Conservation (phyloP, 805 yeast species). For the Diddensiella santjacobensis region DNA sequence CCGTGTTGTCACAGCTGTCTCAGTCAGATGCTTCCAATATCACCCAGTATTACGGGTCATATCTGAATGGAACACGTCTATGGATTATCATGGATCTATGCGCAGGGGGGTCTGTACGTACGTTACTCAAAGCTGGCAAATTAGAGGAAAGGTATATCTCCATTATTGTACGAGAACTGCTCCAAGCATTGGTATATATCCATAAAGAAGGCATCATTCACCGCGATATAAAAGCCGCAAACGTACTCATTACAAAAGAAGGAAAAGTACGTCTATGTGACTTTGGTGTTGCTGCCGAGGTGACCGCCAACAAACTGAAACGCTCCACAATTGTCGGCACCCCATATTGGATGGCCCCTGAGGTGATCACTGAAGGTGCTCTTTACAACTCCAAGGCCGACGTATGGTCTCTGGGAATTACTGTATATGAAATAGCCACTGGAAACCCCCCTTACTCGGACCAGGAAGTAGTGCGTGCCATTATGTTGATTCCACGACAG, state of each 20-base stretch:
- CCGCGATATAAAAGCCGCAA: constrained; percentile 95
- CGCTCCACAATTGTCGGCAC: constrained; percentile 86
- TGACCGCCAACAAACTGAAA: constrained; percentile 68
- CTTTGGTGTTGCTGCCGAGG: constrained; percentile 96
- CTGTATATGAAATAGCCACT: constrained; percentile 89
- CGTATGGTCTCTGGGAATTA: constrained; percentile 95
- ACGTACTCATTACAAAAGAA: constrained; percentile 80
- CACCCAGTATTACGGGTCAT: constrained; percentile 87
- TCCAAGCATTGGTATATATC: constrained; percentile 72
- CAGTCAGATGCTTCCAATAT: constrained; percentile 73
- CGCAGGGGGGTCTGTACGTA: constrained; percentile 92
- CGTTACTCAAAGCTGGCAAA: constrained; percentile 78
- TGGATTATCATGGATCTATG: constrained; percentile 99
- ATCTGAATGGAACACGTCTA: constrained; percentile 78
- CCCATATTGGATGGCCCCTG: constrained; percentile 58
- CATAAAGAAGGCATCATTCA: constrained; percentile 91
- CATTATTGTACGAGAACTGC: constrained; percentile 78
- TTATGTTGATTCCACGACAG: constrained; percentile 87
- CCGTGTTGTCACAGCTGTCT: constrained; percentile 75
- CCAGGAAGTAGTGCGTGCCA: constrained; percentile 89
- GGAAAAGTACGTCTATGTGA: constrained; percentile 93
- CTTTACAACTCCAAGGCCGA: constrained; percentile 72
- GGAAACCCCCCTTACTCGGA: constrained; percentile 98
- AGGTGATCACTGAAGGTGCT: constrained; percentile 43
- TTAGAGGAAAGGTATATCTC: constrained; percentile 82